Percentiles rank a stretch among this genome's conserved stretches.
Conservation (phyloP, 495 filamentous ascomycete species). For the Penicillium mononematosum region DNA sequence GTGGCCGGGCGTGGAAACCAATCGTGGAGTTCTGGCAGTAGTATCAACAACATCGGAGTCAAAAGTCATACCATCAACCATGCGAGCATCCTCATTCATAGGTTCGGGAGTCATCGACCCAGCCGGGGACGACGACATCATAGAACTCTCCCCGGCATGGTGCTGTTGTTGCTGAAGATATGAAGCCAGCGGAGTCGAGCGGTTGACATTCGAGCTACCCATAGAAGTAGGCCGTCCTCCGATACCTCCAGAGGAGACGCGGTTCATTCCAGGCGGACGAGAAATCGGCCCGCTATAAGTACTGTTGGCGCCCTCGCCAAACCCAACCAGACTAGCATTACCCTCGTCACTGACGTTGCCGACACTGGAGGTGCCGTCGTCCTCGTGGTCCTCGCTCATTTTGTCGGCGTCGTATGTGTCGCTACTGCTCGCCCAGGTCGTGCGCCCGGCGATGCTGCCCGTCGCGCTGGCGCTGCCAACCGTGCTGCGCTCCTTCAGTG, state of each 20-base stretch:
- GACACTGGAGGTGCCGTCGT: slow-evolving; percentile 60
- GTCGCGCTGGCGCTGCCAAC: slow-evolving; percentile 82
- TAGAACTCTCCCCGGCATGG: slow-evolving; percentile 29
- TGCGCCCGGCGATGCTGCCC: slow-evolving; percentile 68
- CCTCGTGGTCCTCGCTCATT: slow-evolving; percentile 64
- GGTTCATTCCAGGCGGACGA: slow-evolving; percentile 29
- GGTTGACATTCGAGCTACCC: slow-evolving; percentile 31
- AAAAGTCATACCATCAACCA: slow-evolving; percentile 58
- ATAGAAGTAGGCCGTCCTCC: slow-evolving; percentile 34
- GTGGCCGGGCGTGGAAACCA: slow-evolving; percentile 30
- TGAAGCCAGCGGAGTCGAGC: slow-evolving; percentile 28
- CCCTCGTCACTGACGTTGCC: slow-evolving; percentile 80
- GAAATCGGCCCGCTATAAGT: slow-evolving; percentile 73
- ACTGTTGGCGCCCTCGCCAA: slow-evolving; percentile 83
- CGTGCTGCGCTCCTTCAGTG: slow-evolving; percentile 71
- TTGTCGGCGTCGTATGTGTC: slow-evolving; percentile 62
- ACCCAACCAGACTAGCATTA: slow-evolving; percentile 72
- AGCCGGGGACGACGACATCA: slow-evolving; percentile 34
- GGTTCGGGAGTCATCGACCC: slow-evolving; percentile 44
- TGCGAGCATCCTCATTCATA: slow-evolving; percentile 43
- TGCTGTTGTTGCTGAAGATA: slow-evolving; percentile 32
- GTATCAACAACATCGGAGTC: slow-evolving; percentile 55
- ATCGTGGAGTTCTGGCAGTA: slow-evolving; percentile 44
- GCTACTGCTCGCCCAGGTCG: slow-evolving; percentile 70
- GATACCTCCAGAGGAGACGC: slow-evolving; percentile 33